phyloP scores from a whole-genome alignment of 495 filamentous ascomycete species.

The Annulohypoxylon stygium region DNA sequence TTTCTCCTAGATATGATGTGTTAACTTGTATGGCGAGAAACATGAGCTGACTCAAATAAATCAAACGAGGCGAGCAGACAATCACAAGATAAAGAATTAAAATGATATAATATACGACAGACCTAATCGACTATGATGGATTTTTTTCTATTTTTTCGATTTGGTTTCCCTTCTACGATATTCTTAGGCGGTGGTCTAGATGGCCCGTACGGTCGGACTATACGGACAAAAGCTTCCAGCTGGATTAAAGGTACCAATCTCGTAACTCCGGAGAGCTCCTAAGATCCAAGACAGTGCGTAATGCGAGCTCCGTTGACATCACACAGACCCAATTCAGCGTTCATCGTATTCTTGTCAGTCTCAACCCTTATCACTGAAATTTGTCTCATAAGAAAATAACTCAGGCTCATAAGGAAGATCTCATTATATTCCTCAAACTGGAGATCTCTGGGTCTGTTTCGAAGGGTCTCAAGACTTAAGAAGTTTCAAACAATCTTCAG shows the following conservation, averaged over 20 bases:
- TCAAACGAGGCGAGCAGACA: slow-evolving; percentile 43
- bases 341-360: slow-evolving; percentile 33
- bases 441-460: slow-evolving; percentile 19
- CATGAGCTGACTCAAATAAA: slow-evolving; percentile 38
- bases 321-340: slow-evolving; percentile 39
- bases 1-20: slow-evolving; percentile 28
- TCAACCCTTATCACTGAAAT: slow-evolving; percentile 39
- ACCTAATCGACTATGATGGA: slow-evolving; percentile 1
- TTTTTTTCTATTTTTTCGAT: not conserved
- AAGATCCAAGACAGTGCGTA: slow-evolving; percentile 29
- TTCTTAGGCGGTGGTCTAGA: not conserved
- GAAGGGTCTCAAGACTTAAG: slow-evolving; percentile 18
- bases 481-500: slow-evolving; percentile 30
- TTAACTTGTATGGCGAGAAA: slow-evolving; percentile 28
- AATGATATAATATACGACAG: slow-evolving; percentile 32
- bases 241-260: slow-evolving; percentile 20
- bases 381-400: slow-evolving; percentile 45
- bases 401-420: slow-evolving; percentile 38
- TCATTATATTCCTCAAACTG: slow-evolving; percentile 41
- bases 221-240: slow-evolving; percentile 33
- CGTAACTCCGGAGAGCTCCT: slow-evolving; percentile 45
- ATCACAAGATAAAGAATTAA: slow-evolving; percentile 37
- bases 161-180: slow-evolving; percentile 1
- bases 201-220: slow-evolving; percentile 6
- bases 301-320: slow-evolving; percentile 39